Conservation (phyloP, 371 early-diverging fungal genomes). For the Capillidium rhysosporum region DNA sequence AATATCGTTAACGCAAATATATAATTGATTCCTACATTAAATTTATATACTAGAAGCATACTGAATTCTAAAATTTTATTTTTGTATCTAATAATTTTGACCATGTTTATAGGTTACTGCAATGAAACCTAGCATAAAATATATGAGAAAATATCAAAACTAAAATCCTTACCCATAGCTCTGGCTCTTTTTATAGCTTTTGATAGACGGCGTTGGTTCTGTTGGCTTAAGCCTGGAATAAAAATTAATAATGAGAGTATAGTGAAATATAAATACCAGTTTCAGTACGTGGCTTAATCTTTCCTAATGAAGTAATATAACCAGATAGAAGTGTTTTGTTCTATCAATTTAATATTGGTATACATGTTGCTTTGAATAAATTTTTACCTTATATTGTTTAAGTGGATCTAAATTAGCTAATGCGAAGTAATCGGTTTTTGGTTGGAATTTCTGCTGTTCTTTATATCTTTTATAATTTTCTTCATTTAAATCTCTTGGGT, state of each 20-base stretch:
- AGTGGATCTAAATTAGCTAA: neutral
- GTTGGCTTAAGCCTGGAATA: slow-evolving; percentile 24
- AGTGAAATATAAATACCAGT: slow-evolving; percentile 19
- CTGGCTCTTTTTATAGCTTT: slow-evolving; percentile 70
- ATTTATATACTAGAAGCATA: no score
- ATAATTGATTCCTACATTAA: no score
- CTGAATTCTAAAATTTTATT: neutral
- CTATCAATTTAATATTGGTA: slow-evolving; percentile 7
- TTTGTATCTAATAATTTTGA: neutral
- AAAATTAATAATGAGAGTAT: neutral
- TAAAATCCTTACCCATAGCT: slow-evolving; percentile 31
- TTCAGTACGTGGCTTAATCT: slow-evolving; percentile 49
- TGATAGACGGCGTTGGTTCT: slow-evolving; percentile 55
- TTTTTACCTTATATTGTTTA: neutral
- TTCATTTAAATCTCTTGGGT: neutral
- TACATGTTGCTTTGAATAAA: neutral
- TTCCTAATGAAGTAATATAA: slow-evolving; percentile 63
- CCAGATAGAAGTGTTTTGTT: slow-evolving; percentile 39
- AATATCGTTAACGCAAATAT: no score
- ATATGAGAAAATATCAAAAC: neutral
- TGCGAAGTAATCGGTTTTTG: neutral
- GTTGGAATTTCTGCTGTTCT: neutral
- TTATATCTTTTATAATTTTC: neutral
- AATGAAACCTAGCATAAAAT: neutral
- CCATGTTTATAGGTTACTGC: neutral